phyloP scores from a whole-genome alignment of 345 rosid species.

The Kandelia obovata region DNA sequence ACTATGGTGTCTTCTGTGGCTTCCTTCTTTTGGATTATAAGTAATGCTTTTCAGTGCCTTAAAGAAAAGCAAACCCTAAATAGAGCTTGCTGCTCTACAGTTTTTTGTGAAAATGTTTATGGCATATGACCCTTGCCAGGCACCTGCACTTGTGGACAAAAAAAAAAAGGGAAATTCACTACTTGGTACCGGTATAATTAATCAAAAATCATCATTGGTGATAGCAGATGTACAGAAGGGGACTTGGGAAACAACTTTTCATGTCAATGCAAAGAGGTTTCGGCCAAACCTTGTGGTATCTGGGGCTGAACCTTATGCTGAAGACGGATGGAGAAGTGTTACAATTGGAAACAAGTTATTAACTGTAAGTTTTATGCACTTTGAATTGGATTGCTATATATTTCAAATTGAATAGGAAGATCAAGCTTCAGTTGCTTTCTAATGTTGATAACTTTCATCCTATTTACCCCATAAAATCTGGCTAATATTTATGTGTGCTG shows the following conservation, averaged over 20 bases:
- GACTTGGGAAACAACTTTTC: constrained; percentile 23
- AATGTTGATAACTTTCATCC: not conserved
- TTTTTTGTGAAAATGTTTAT: not conserved
- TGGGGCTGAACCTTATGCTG: constrained; percentile 77
- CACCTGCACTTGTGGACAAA: not conserved
- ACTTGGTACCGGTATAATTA: not conserved
- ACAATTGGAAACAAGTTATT: constrained; percentile 56
- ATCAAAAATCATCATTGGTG: constrained; percentile 13
- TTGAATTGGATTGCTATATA: constrained; percentile 2
- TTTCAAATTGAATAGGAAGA: not conserved
- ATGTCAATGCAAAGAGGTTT: constrained; percentile 60
- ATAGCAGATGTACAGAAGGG: constrained; percentile 29
- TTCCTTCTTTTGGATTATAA: too few relatives aligned
- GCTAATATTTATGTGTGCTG: too few relatives aligned
- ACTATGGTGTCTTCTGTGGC: not conserved
- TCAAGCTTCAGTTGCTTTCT: constrained; percentile 2
- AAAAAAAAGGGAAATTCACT: too few relatives aligned
- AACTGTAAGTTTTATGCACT: constrained; percentile 39
- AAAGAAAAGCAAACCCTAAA: not conserved
- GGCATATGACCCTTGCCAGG: not conserved
- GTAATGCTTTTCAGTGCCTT: too few relatives aligned
- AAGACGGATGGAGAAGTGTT: constrained; percentile 78
- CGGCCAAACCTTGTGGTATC: constrained; percentile 78
- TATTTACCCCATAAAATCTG: not conserved
- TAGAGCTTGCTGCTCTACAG: too few relatives aligned